phyloP scores from a whole-genome alignment of 2,329 filamentous ascomycete genomes.

The Sphaceloma murrayae region DNA sequence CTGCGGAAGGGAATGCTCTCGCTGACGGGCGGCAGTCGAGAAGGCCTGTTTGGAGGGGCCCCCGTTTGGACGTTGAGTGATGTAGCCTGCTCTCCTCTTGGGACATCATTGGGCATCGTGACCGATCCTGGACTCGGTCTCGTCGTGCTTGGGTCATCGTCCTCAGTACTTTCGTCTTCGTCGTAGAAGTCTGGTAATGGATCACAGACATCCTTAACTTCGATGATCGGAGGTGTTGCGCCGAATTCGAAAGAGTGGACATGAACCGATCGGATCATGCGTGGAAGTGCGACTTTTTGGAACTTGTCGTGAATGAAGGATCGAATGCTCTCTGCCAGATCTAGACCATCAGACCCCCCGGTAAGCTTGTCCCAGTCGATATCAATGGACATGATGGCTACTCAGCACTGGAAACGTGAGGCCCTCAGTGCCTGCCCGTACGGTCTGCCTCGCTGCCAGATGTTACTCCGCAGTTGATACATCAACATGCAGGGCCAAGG shows the following conservation, averaged over 20 bases:
- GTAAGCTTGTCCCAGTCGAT: constrained; percentile 94
- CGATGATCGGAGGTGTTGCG: constrained; percentile 67
- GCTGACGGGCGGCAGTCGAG: neutral
- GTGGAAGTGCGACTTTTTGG: constrained; percentile 79
- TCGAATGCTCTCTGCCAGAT: constrained; percentile 75
- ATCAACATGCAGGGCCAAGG: too few species aligned
- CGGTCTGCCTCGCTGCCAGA: too few species aligned
- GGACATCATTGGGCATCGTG: too few species aligned
- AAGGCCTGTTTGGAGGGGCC: neutral
- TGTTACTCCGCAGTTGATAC: too few species aligned
- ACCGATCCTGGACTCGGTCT: too few species aligned
- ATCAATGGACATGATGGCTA: constrained; percentile 81
- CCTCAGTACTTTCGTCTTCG: constrained; percentile 54
- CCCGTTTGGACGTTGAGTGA: neutral
- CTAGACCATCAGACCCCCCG: constrained; percentile 74
- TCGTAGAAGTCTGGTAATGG: constrained; percentile 96
- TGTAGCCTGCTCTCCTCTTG: neutral
- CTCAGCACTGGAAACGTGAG: too few species aligned
- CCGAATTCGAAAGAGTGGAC: constrained; percentile 94
- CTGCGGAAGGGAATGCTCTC: constrained; percentile 23
- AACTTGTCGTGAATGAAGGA: constrained; percentile 94
- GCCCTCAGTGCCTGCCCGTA: too few species aligned
- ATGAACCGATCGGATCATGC: constrained; percentile 92
- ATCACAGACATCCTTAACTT: constrained; percentile 94
- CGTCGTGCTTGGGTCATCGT: too few species aligned